phyloP scores from a whole-genome alignment of 148 eudicot species.

The Talinum fruticosum region DNA sequence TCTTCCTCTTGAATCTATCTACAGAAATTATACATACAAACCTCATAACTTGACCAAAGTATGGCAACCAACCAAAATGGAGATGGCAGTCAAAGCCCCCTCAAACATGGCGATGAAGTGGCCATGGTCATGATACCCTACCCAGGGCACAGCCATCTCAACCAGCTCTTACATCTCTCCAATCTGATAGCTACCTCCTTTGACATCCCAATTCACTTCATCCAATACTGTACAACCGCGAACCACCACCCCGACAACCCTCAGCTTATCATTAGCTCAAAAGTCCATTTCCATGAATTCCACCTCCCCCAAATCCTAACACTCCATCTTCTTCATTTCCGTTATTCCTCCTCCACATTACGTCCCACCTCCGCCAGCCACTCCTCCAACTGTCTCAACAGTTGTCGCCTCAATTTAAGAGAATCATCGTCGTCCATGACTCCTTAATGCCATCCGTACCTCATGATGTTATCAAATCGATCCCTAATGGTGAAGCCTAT shows the following conservation, averaged over 20 bases:
- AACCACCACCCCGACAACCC: too few species aligned
- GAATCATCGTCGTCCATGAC: not conserved
- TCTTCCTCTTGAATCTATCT: too few species aligned
- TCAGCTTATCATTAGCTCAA: too few species aligned
- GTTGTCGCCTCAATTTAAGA: not conserved
- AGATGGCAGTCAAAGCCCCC: not conserved
- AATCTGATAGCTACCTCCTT: not conserved
- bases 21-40: too few species aligned
- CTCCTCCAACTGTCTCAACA: not conserved
- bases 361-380: not conserved
- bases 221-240: not conserved
- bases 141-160: slow-evolving; percentile 1
- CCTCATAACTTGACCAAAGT: not conserved
- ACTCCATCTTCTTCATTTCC: not conserved
- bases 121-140: slow-evolving; percentile 5
- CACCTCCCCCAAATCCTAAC: not conserved
- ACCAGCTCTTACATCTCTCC: not conserved
- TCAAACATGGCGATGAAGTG: not conserved
- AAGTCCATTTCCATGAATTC: not conserved
- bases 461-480: not conserved
- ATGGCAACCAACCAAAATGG: too few species aligned
- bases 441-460: not conserved
- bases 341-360: not conserved
- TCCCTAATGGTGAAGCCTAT: slow-evolving; percentile 4
- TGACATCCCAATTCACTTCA: not conserved